These are phyloP conservation scores for Lasiodiplodia theobromae DNA, from an alignment of 2,329 filamentous ascomycete genomes.

Conservation along the genomic window DNA sequence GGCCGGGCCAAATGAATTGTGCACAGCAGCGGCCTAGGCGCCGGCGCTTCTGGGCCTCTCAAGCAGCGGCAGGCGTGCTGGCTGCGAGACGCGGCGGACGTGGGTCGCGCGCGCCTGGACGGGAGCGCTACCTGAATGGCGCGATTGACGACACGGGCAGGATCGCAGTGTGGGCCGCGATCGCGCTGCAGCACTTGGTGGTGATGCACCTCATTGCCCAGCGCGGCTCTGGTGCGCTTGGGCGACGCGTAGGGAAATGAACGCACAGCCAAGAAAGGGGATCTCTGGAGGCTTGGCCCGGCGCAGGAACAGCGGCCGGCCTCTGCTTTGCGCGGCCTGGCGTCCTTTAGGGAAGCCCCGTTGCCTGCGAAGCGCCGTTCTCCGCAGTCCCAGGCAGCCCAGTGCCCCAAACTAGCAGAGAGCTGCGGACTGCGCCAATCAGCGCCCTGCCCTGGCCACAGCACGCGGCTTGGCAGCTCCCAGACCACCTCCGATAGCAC, in stretches of 20 bases:
- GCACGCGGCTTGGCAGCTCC: constrained; percentile 19
- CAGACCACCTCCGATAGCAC: constrained; percentile 24
- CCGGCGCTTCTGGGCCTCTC: background rate
- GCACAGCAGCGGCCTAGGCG: background rate
- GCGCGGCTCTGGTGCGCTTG: background rate
- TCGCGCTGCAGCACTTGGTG: constrained; percentile 5
- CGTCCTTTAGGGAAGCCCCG: constrained; percentile 22
- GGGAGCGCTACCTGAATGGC: constrained; percentile 21
- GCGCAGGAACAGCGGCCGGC: constrained; percentile 16
- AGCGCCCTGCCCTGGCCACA: constrained; percentile 18
- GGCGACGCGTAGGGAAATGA: constrained; percentile 16
- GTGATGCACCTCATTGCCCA: background rate
- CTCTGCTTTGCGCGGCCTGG: constrained; percentile 10
- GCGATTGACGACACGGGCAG: constrained; percentile 16
- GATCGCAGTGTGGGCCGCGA: constrained; percentile 19
- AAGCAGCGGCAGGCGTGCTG: background rate
- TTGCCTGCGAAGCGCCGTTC: constrained; percentile 24
- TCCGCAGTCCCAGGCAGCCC: constrained; percentile 12
- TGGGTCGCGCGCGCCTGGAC: constrained; percentile 11
- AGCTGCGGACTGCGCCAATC: constrained; percentile 25
- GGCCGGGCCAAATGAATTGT: constrained; percentile 19
- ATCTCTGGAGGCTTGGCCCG: constrained; percentile 16
- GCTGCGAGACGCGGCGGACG: background rate
- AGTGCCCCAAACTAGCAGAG: constrained; percentile 12
- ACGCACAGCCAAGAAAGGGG: constrained; percentile 15